Base-by-base conservation (phyloP, 805 yeast species). In the Wickerhamiella brachini region DNA sequence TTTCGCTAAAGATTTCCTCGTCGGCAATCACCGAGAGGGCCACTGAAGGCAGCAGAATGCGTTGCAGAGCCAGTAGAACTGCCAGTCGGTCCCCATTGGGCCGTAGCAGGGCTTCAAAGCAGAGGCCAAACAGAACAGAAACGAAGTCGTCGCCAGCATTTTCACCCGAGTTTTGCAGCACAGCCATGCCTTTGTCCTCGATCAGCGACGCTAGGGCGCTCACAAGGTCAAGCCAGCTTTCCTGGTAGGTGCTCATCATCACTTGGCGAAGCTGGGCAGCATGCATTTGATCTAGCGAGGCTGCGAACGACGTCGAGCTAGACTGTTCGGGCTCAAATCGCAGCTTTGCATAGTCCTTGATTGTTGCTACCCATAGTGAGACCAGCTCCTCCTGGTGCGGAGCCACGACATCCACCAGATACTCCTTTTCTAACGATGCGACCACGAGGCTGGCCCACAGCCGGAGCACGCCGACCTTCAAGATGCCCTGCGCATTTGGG, bases 291-390 rank as follows among this genome's bases (percentile, higher is more conserved):
- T 63, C 65, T 7, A 67, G 49, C 7, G 69, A 56, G 1, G 56
- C 61, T 4, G 58, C 51, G 1, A 59, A 47, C 1, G 61, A 50
- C 4, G 55, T 46, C 10, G 64, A 46, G 3, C 59, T 49, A 1
- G 62, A 54, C 12, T 59, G 60, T 17, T 65, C 75, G 5, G 73
- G 71, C 48, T 70, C 73, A 59, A 82, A 83, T 58, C 78, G 80
- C 34, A 80, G 62, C 58, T 79, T 72, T 0, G 95, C 83, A 60
- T 74, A 85, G 52, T 89, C 95, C 49, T 85, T 74, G 52, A 93
- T 64, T 0, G 83, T 73, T 5, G 81, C 68, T 4, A 85, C 74
- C 97, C 97, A 93, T 49, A 87, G 66, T 0, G 95, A 85, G 0
- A 79, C 75, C 51, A 93, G 71, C 18, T 76, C 64, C 5, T 71